Base-by-base conservation (phyloP, 2,329 filamentous ascomycete species). In the Aspergillus floridensis region DNA sequence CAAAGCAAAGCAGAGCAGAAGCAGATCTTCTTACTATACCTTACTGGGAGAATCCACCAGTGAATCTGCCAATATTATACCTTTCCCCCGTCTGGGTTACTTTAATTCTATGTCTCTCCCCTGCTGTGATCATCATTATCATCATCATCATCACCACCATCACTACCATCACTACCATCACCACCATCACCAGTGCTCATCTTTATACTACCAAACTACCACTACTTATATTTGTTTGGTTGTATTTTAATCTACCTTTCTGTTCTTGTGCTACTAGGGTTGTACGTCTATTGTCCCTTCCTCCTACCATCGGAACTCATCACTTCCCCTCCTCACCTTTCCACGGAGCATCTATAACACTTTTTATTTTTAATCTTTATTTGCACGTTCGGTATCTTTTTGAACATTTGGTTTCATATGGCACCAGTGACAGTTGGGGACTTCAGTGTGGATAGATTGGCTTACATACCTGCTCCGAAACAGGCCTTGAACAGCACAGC, bases 391-490 rank as follows among this genome's bases (percentile, higher is more conserved):
- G 16, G 24, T 7, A 49, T 26, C 12, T 51, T 47, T 19, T 51
- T 32, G 51, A 49, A 10, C 14, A 32, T 21, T 52, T 59, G 16
- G 48, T 58, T 44, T 65, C 55, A 53, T 47, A 63, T 63, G 63
- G 63, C 58, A 61, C 41, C 44, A 48, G 62, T 63, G 57, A 56
- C 60, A 60, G 49, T 56, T 53, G 55, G 57, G 53, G 59, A 53
- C 54, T 56, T 57, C 54, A 54, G 50, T 57, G 63, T 65, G 63
- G 60, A 61, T 63, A 59, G 56, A 63, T 65, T 63, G 63, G 63
- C 64, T 65, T 61, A 63, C 61, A 63, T 61, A 63, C 59, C 60
- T 63, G 56, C 59, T 59, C 62, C 57, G 57, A 63, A 60, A 62
- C 64, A 61, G 59, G 58, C 53, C 47, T 52, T 53, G 56, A 62